These are phyloP conservation scores for Setomelanomma holmii DNA, from an alignment of 2,329 filamentous ascomycete species.

Conservation along the genomic window DNA sequence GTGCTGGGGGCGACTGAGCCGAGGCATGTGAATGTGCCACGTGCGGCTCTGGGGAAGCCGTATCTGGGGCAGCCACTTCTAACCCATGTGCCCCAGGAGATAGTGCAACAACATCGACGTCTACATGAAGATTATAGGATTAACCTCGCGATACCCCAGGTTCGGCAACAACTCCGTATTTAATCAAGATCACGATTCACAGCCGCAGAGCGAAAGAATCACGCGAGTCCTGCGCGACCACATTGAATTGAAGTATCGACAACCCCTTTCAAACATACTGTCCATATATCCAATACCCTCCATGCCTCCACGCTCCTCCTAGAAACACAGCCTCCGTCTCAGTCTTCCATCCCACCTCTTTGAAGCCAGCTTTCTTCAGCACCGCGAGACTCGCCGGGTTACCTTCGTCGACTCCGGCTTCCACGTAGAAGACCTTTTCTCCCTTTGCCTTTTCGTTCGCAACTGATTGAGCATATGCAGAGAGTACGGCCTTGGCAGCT, in stretches of 20 bases:
- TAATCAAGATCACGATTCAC: too few relatives aligned
- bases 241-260: too few relatives aligned
- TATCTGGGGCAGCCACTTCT: not conserved
- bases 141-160: too few relatives aligned
- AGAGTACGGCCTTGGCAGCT: constrained; percentile 23
- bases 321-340: constrained; percentile 29
- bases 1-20: constrained; percentile 17
- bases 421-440: constrained; percentile 26
- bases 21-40: constrained; percentile 33
- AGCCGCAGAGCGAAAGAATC: too few relatives aligned
- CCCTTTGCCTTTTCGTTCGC: constrained; percentile 5
- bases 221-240: too few relatives aligned
- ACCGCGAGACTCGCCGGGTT: constrained; percentile 32
- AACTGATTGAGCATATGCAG: constrained; percentile 15
- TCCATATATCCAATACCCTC: constrained; percentile 31
- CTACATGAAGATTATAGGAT: too few relatives aligned
- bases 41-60: constrained; percentile 17
- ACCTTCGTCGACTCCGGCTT: constrained; percentile 27
- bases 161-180: too few relatives aligned
- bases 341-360: constrained; percentile 28
- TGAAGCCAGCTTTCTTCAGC: constrained; percentile 34
- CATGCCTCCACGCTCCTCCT: constrained; percentile 31
- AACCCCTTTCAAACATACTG: constrained; percentile 24
- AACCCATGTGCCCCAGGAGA: too few relatives aligned
- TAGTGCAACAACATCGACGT: too few relatives aligned